phyloP scores from a whole-genome alignment of 345 rosid genomes.

The Syzygium oleosum region DNA sequence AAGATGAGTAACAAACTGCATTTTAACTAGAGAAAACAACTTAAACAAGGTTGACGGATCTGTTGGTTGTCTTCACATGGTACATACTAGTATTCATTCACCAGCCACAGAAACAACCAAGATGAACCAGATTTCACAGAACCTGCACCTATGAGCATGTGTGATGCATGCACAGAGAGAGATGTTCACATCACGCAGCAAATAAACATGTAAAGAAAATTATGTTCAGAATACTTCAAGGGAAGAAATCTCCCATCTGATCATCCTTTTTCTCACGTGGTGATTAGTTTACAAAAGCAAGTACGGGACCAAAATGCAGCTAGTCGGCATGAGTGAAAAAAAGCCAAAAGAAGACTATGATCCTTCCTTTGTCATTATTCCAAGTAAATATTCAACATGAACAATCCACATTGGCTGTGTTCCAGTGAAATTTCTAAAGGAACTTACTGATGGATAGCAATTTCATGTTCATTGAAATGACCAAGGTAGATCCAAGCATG shows the following conservation, averaged over 20 bases:
- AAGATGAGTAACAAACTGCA: not conserved
- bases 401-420: not conserved
- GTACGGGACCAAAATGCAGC: not conserved
- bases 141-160: not conserved
- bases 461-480: not conserved
- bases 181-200: not conserved
- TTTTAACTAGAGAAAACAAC: not conserved
- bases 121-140: not conserved
- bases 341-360: not conserved
- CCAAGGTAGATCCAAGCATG: not conserved
- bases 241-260: not conserved
- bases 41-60: not conserved
- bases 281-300: not conserved
- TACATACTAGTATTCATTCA: not conserved
- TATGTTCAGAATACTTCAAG: not conserved
- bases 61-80: not conserved
- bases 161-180: not conserved
- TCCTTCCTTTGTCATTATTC: not conserved
- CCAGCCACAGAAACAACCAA: not conserved
- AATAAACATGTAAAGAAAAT: not conserved
- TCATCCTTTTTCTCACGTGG: not conserved
- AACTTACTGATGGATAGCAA: not conserved
- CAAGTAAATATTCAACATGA: not conserved
- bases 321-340: not conserved
- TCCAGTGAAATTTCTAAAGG: not conserved